Conservation (phyloP, 805 yeast genomes). For the Nakazawaea sp. region DNA sequence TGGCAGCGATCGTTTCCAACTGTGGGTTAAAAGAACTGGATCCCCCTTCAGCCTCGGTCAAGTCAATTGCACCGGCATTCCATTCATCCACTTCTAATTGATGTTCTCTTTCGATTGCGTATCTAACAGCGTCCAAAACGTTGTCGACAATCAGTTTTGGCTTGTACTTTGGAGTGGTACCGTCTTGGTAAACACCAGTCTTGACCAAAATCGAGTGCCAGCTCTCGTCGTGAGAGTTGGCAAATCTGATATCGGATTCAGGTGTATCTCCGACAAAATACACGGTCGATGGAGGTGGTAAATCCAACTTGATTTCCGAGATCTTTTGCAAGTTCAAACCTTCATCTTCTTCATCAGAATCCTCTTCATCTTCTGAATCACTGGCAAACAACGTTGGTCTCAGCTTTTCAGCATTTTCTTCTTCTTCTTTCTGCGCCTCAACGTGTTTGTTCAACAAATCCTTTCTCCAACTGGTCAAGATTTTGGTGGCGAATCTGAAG, state of each 20-base stretch:
- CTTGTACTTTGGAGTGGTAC: constrained; percentile 69
- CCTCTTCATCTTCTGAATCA: constrained; percentile 23
- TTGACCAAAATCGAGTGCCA: constrained; percentile 83
- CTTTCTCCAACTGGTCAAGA: constrained; percentile 70
- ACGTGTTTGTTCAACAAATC: constrained; percentile 71
- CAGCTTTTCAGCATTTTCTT: constrained; percentile 15
- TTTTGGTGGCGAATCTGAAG: constrained; percentile 75
- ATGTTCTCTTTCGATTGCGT: constrained; percentile 80
- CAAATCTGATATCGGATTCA: constrained; percentile 82
- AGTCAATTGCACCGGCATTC: constrained; percentile 37
- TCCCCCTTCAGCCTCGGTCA: constrained; percentile 1
- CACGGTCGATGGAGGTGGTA: constrained; percentile 82
- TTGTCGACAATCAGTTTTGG: constrained; percentile 71
- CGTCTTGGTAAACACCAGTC: constrained; percentile 82
- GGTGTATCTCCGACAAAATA: constrained; percentile 90
- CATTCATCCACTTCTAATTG: constrained; percentile 65
- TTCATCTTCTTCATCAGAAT: constrained; percentile 29
- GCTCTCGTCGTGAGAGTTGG: constrained; percentile 76
- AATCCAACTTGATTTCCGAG: constrained; percentile 38
- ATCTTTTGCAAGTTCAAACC: constrained; percentile 39
- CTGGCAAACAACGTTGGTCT: constrained; percentile 19
- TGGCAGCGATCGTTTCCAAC: constrained; percentile 11
- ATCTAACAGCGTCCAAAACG: constrained; percentile 77
- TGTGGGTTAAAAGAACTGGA: constrained; percentile 3
- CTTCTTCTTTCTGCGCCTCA: constrained; percentile 31